Percentiles rank a stretch among this genome's conserved stretches.
These are phyloP conservation scores for Xylaria longipes DNA, from an alignment of 495 filamentous ascomycete genomes.

Conservation along the genomic window DNA sequence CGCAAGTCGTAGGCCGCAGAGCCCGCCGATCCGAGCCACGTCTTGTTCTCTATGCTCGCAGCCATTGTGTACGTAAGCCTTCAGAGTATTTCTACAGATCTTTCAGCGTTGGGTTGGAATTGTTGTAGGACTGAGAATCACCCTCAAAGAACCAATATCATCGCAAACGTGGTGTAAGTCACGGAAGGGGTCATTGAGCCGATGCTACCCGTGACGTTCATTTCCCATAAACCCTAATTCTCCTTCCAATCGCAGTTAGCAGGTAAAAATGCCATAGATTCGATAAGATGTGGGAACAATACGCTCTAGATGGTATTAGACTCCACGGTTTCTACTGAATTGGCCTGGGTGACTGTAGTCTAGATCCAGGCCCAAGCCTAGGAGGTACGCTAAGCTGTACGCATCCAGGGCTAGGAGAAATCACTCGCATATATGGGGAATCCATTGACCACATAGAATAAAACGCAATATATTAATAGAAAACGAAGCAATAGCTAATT, in stretches of 20 bases:
- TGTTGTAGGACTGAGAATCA: not conserved
- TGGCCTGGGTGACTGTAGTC: no score
- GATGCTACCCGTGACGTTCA: not conserved
- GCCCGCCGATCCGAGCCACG: slow-evolving; percentile 48
- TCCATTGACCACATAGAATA: no score
- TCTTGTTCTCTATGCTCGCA: not conserved
- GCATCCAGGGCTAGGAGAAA: no score
- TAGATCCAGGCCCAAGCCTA: no score
- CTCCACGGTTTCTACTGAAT: not conserved
- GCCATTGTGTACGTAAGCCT: not conserved
- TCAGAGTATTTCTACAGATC: not conserved
- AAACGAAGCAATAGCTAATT: no score
- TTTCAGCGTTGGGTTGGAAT: not conserved
- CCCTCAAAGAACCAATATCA: not conserved
- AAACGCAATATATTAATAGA: no score
- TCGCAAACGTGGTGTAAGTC: not conserved
- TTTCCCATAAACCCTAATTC: not conserved
- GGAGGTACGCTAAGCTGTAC: no score
- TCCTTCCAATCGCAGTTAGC: not conserved
- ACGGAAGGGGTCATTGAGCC: not conserved
- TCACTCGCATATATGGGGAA: no score
- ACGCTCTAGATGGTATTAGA: not conserved
- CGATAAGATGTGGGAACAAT: not conserved
- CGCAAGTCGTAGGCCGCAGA: slow-evolving; percentile 49
- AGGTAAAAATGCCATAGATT: not conserved